Conservation (phyloP, 1,139 yeast species). For the Debaryomyces udenii region DNA sequence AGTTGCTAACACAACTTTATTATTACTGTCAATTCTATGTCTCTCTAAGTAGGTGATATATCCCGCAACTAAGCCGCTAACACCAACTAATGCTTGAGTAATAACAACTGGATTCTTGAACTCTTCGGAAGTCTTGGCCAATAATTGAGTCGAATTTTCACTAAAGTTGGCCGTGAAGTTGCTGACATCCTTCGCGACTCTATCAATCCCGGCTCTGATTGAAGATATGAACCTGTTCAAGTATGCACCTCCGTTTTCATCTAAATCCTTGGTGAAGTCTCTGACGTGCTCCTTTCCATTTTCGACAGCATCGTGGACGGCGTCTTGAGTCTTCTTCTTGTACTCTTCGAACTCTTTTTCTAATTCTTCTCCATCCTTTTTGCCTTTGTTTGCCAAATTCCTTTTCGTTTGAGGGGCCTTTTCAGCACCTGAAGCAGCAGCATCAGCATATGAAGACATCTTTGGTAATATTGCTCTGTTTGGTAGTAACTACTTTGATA, state of each 20-base stretch:
- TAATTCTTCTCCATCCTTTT: slow-evolving; percentile 33
- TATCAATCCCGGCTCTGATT: slow-evolving; percentile 6
- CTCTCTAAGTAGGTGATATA: slow-evolving; percentile 57
- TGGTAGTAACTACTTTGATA: slow-evolving; percentile 1
- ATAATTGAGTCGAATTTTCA: slow-evolving; percentile 14
- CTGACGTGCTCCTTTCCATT: slow-evolving; percentile 18
- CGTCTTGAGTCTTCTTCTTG: slow-evolving; percentile 27
- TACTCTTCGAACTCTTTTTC: slow-evolving; percentile 32
- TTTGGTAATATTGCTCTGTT: not conserved
- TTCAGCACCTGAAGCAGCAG: slow-evolving; percentile 37
- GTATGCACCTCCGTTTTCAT: slow-evolving; percentile 29
- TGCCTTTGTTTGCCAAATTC: slow-evolving; percentile 27
- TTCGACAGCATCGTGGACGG: slow-evolving; percentile 23
- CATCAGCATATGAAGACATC: slow-evolving; percentile 39
- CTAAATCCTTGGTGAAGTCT: slow-evolving; percentile 26
- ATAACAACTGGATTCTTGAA: slow-evolving; percentile 66
- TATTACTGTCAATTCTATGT: slow-evolving; percentile 49
- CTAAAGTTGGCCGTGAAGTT: slow-evolving; percentile 14
- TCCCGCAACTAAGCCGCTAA: slow-evolving; percentile 53
- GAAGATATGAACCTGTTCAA: slow-evolving; percentile 19
- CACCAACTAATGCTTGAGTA: slow-evolving; percentile 53
- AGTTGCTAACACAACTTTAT: slow-evolving; percentile 51
- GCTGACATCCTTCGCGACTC: slow-evolving; percentile 2
- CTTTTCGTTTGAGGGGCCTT: slow-evolving; percentile 29
- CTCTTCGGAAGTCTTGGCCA: slow-evolving; percentile 33